Percentiles rank a stretch among this genome's conserved stretches.
These are phyloP conservation scores for Angomonas deanei DNA, from an alignment of 208 protist species.

Conservation along the genomic window DNA sequence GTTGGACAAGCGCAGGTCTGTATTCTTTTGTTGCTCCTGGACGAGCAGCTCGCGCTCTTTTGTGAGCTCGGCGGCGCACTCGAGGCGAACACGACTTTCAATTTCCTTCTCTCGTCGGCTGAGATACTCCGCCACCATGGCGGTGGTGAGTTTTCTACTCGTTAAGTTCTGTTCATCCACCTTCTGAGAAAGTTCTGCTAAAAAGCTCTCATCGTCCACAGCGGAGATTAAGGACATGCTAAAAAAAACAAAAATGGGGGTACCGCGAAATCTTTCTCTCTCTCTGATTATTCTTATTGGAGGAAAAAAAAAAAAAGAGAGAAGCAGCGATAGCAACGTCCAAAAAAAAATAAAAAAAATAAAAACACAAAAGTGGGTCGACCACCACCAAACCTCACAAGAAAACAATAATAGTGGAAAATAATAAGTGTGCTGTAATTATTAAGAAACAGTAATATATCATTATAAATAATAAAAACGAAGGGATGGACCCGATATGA, in stretches of 20 bases:
- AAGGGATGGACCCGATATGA: too few relatives aligned
- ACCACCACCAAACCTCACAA: not conserved
- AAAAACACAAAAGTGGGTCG: not conserved
- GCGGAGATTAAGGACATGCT: slow-evolving; percentile 34
- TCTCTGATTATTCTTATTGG: not conserved
- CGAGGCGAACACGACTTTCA: slow-evolving; percentile 1
- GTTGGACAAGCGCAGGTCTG: not conserved
- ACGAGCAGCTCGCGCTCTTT: not conserved
- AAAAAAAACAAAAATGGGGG: not conserved
- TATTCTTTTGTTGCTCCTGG: not conserved
- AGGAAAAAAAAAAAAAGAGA: not conserved
- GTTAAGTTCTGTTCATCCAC: slow-evolving; percentile 12
- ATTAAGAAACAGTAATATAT: too few relatives aligned
- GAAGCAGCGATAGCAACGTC: not conserved
- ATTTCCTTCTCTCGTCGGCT: slow-evolving; percentile 20
- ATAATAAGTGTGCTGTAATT: slow-evolving; percentile 10
- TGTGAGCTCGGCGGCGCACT: not conserved
- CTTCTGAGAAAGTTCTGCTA: slow-evolving; percentile 29
- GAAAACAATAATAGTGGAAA: slow-evolving; percentile 3
- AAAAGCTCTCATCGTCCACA: slow-evolving; percentile 40
- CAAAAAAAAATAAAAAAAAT: slow-evolving; percentile 2
- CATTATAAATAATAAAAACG: too few relatives aligned
- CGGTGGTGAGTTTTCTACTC: slow-evolving; percentile 23
- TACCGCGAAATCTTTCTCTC: not conserved
- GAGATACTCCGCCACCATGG: slow-evolving; percentile 66